Base-by-base conservation (phyloP, 106 monocot genomes). In the Agapanthus africanus region DNA sequence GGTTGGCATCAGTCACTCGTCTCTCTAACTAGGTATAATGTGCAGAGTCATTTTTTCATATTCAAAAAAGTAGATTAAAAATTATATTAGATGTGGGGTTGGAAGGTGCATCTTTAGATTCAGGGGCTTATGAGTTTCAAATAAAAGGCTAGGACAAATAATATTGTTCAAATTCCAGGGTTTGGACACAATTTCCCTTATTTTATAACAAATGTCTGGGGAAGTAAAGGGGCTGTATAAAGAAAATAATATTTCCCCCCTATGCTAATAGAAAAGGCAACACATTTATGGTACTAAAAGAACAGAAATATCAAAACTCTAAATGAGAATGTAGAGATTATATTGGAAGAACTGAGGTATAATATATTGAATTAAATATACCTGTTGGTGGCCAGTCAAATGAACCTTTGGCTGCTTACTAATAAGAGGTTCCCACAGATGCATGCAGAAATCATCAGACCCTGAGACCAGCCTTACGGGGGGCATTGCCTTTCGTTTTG, bases 371-470 rank as follows among this genome's bases (percentile, higher is more conserved):
- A 60, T 22, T 14, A 70, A 49, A 9, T 18, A 40, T 75, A 91
- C 94, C 91, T 95, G 87, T 63, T 91, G 90, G 39, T 95, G 94
- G 67, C 94, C 94, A 57, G 91, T 95, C 73, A 95, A 71, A 51
- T 90, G 88, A 54, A 80, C 81, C 71, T 95, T 95, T 14, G 87
- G 95, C 5, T 88, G 85, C 71, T 95, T 95, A 62, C 77, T 90
- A 23, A 57, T 27, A 52, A 82, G 62, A 68, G 91, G 95, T 71
- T 95, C 95, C 95, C 95, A 95, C 0, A 95, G 79, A 84, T 83
- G 68, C 95, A 95, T 85, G 0, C 88, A 88, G 52, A 95, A 95
- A 80, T 95, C 95, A 71, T 95, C 95, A 73, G 95, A 95, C 67
- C 95, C 95, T 6, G 95, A 91, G 62, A 95, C 88, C 49, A 95